A percentile compares a stretch with the other conserved stretches of the same genome.
phyloP scores from a whole-genome alignment of 306 rosid genomes.

The Argentina anserina region DNA sequence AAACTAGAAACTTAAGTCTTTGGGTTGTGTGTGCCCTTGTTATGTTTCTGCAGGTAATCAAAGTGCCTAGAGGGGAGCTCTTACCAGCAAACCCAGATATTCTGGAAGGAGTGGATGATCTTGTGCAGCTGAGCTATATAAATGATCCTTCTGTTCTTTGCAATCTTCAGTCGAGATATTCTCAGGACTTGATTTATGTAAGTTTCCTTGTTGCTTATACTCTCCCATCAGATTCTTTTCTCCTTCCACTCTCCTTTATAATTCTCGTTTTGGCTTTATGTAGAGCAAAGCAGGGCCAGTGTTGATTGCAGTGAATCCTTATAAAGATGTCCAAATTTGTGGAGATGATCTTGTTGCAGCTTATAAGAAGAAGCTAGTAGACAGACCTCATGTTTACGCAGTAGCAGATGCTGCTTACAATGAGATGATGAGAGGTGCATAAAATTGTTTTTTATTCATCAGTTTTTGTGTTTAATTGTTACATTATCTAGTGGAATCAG shows the following conservation, averaged over 20 bases:
- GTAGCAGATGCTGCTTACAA: conserved; percentile 67
- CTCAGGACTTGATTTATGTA: conserved; percentile 79
- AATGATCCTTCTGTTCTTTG: conserved; percentile 87
- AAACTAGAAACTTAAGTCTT: conserved; percentile 19
- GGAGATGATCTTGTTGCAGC: conserved; percentile 59
- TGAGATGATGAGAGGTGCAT: conserved; percentile 79
- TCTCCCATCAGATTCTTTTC: conserved; percentile 15
- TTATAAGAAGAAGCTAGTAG: conserved; percentile 50
- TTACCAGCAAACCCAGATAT: conserved; percentile 91
- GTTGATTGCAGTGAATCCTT: conserved; percentile 83
- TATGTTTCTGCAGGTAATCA: conserved; percentile 53
- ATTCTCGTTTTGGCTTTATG: conserved; percentile 34
- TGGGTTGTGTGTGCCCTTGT: conserved; percentile 26
- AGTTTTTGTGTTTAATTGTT: neutral
- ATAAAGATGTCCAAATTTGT: conserved; percentile 61
- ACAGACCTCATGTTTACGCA: conserved; percentile 84
- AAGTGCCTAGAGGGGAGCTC: conserved; percentile 54
- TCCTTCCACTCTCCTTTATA: conserved; percentile 18
- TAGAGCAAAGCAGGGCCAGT: conserved; percentile 94
- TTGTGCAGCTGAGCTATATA: conserved; percentile 80
- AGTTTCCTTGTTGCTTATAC: conserved; percentile 31
- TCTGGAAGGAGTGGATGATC: conserved; percentile 88
- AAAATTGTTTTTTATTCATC: neutral
- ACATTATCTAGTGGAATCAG: conserved; percentile 15
- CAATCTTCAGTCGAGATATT: conserved; percentile 71